Evolutionary conservation across 176 grass and related monocot species (phyloP), one percentile per base, ranked within the genome.

Genomic region (Pontederia paniculata): DNA sequence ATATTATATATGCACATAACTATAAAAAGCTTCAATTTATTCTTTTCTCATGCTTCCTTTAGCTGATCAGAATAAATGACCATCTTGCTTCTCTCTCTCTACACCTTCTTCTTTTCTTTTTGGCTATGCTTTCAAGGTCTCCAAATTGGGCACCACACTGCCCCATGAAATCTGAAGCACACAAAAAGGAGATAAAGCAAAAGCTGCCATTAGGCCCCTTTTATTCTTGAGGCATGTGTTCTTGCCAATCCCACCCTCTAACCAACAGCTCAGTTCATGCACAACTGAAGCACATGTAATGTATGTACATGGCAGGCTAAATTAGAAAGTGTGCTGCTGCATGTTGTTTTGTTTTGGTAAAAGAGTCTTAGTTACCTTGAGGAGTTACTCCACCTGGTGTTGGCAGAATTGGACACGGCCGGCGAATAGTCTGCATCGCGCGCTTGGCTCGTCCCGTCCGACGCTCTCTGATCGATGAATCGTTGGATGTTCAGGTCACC

Each of bases 321-420:
- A 45, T 54, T 1, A 10, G 50, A 44, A 55, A 41, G 56, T 16
- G 61, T 57, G 28, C 28, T 58, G n/a, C 72, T 68, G 44, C 11
- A 45, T 23, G 25, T 62, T 60, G 67, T 72, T 28, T 53, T 54
- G 66, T 76, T 59, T 25, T 43, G 61, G 31, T 37, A 37, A 37
- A 37, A 37, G 28, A 37, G 0, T 6, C 28, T 37, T 37, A 6
- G 58, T 15, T 72, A 86, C 91, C 91, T 90, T 60, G 93, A 88
- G 20, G 87, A 83, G 77, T 91, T 98, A 70, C 72, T 91, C 93
- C 93, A 98, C 68, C 80, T 91, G 31, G 80, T 77, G 28, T 37
- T 37, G 62, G 45, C 67, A 44, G 80, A 48, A 73, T 89, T 89
- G 37, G 75, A 12, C 10, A 31, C 75, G 44, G 70, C 75, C 9